These are phyloP conservation scores for Kitagawia praeruptora DNA, from an alignment of 129 eudicot genomes.

Conservation along the genomic window DNA sequence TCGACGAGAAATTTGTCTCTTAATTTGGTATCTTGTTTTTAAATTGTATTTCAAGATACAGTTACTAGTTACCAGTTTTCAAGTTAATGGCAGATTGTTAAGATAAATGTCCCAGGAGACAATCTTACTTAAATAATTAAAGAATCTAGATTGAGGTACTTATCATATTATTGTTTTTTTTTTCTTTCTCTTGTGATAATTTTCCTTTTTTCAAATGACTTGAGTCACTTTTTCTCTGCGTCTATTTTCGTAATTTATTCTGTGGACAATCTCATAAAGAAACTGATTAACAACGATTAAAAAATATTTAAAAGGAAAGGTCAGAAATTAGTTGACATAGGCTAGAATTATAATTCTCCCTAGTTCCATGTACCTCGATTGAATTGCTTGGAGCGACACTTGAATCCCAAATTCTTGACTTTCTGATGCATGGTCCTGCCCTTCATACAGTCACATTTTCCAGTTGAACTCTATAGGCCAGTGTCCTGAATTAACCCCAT, in stretches of 20 bases:
- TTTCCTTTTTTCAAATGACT: background rate
- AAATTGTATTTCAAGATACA: background rate
- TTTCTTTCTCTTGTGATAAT: background rate
- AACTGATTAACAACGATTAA: background rate
- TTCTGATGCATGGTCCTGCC: slow-evolving; percentile 4
- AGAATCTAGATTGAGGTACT: background rate
- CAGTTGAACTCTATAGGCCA: slow-evolving; percentile 35
- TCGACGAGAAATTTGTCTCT: background rate
- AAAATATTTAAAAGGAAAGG: background rate
- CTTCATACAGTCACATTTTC: background rate
- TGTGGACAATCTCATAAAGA: background rate
- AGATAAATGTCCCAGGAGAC: background rate
- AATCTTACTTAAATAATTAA: background rate
- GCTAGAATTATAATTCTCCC: background rate
- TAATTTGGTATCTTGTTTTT: background rate
- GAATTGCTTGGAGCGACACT: background rate
- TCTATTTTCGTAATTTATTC: background rate
- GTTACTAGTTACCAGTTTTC: background rate
- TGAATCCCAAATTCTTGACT: background rate
- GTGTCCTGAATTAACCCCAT: slow-evolving; percentile 74
- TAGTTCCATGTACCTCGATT: background rate
- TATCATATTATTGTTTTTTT: background rate
- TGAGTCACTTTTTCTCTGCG: too few relatives aligned
- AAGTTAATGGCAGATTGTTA: background rate
- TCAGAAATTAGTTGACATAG: background rate